A percentile compares a stretch with the other conserved stretches of the same genome.
phyloP scores from a whole-genome alignment of 495 filamentous ascomycete genomes.

The Daldinia loculata region DNA sequence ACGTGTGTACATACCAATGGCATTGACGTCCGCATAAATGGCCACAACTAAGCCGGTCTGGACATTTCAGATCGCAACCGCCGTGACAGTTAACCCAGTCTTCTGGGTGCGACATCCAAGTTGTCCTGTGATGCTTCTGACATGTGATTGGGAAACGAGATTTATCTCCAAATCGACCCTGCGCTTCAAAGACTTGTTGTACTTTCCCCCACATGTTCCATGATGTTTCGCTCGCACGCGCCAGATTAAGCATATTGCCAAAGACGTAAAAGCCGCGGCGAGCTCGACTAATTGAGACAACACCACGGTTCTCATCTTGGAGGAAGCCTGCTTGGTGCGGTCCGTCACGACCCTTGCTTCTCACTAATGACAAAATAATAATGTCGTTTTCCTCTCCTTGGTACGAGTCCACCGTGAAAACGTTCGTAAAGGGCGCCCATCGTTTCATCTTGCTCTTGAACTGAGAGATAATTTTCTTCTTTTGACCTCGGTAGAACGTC shows the following conservation, averaged over 20 bases:
- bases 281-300: slow-evolving; percentile 91
- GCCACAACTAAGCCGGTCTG: slow-evolving; percentile 52
- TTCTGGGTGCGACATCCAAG: slow-evolving; percentile 54
- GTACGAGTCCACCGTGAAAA: slow-evolving; percentile 89
- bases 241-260: slow-evolving; percentile 72
- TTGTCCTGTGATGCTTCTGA: slow-evolving; percentile 47
- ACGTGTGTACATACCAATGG: slow-evolving; percentile 47
- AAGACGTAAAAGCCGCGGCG: slow-evolving; percentile 86
- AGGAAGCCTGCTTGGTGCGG: slow-evolving; percentile 67
- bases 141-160: slow-evolving; percentile 53
- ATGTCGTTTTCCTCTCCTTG: slow-evolving; percentile 96
- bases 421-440: slow-evolving; percentile 62
- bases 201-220: slow-evolving; percentile 53
- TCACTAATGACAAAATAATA: slow-evolving; percentile 82
- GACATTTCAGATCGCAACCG: slow-evolving; percentile 65
- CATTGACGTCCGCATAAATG: slow-evolving; percentile 56
- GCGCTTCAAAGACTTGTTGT: slow-evolving; percentile 43
- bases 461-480: slow-evolving; percentile 65
- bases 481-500: slow-evolving; percentile 92
- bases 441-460: slow-evolving; percentile 63
- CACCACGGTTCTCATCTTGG: slow-evolving; percentile 77
- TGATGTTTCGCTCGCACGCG: slow-evolving; percentile 45
- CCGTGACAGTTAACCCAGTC: slow-evolving; percentile 65
- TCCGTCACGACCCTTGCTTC: slow-evolving; percentile 58
- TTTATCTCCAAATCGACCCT: slow-evolving; percentile 35